Evolutionary conservation across 805 yeast genomes (phyloP), one percentile per base, ranked within the genome.

Genomic region (Jamesozyma piceae): DNA sequence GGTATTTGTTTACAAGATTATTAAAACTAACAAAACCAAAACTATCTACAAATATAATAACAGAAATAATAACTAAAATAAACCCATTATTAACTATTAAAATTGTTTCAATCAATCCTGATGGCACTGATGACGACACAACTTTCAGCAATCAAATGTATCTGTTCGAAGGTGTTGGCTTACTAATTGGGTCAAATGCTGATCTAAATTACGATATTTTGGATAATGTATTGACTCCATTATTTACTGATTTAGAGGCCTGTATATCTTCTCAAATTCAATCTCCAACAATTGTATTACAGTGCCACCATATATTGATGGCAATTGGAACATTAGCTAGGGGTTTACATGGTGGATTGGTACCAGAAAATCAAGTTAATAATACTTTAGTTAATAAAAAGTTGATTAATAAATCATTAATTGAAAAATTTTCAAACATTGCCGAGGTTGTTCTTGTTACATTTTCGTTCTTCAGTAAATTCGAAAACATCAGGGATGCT

Each of bases 261-360:
- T 78, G 87, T 53, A 76, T 86, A 29, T 66, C 73, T 17, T 60
- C 67, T 4, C 67, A 64, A 42, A 60, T 64, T 24, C 62, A 62
- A 43, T 69, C 68, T 22, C 66, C 71, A 30, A 67, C 70, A 34
- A 54, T 73, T 28, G 71, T 81, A 2, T 63, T 85, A 36, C 92
- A 86, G 57, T 81, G 87, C 2, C 95, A 92, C 60, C 97, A 90
- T 58, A 73, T 80, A 28, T 65, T 92, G 38, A 77, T 86, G 78
- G 89, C 96, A 0, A 76, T 90, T 36, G 97, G 96, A 36, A 86
- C 96, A 0, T 73, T 89, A 54, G 82, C 88, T 3, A 77, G 92
- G 58, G 97, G 97, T 4, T 78, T 83, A 53, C 92, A 82, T 44
- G 58, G 60, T 21, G 67, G 67, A 6, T 39, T 63, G n/a, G 63